Conservation (phyloP, 2,329 filamentous ascomycete species). For the Monascus ruber region DNA sequence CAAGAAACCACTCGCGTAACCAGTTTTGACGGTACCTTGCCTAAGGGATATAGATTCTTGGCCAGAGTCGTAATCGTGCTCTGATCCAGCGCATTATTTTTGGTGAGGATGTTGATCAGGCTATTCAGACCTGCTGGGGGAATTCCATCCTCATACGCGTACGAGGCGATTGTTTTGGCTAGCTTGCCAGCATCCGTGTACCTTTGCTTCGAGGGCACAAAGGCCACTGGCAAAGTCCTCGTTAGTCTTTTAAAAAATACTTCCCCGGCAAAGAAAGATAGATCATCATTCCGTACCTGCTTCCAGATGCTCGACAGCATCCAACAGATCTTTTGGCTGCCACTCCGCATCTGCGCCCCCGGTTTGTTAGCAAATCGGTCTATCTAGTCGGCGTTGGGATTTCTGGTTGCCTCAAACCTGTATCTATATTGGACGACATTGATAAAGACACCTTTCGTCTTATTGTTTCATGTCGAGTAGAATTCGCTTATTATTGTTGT, state of each 20-base stretch:
- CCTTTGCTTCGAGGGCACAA: constrained; percentile 53
- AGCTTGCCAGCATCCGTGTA: constrained; percentile 49
- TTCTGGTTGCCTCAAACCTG: constrained; percentile 6
- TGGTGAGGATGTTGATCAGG: constrained; percentile 56
- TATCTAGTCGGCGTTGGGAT: no score
- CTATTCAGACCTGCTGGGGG: constrained; percentile 47
- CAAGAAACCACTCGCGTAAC: constrained; percentile 58
- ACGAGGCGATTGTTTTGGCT: constrained; percentile 51
- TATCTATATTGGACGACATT: constrained; percentile 10
- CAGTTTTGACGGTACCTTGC: constrained; percentile 47
- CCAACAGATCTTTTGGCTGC: constrained; percentile 15
- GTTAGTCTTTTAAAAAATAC: not conserved
- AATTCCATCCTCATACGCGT: constrained; percentile 59
- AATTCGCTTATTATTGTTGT: no score
- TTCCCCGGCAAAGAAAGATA: no score
- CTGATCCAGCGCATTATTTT: constrained; percentile 62
- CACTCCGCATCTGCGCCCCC: not conserved
- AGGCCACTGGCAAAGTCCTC: constrained; percentile 18
- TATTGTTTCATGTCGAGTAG: no score
- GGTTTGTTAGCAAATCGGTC: not conserved
- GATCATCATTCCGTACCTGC: constrained; percentile 23
- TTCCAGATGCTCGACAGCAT: constrained; percentile 27
- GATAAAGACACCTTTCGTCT: not conserved
- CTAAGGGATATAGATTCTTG: constrained; percentile 65
- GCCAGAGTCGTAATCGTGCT: constrained; percentile 57